phyloP scores from a whole-genome alignment of 2,329 filamentous ascomycete species.

The Tolypocladium amazonense region DNA sequence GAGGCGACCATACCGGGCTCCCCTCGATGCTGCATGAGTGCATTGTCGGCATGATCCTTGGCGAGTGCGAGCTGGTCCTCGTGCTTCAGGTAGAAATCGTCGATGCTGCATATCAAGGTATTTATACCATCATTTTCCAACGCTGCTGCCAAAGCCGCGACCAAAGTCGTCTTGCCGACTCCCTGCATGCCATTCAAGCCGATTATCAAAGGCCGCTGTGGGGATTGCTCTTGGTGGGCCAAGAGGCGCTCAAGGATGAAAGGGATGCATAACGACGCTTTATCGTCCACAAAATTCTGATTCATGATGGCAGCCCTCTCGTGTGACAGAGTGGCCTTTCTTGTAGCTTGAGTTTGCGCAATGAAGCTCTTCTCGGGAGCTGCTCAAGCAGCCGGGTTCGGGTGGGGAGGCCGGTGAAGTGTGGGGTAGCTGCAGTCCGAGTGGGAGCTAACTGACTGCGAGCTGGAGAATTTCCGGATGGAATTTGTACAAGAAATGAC shows the following conservation, averaged over 20 bases:
- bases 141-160: conserved; percentile 51
- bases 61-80: conserved; percentile 56
- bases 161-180: conserved; percentile 84
- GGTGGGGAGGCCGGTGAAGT: neutral
- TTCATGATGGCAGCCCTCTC: neutral
- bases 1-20: conserved; percentile 49
- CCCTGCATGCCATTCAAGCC: conserved; percentile 89
- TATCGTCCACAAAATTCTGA: conserved; percentile 56
- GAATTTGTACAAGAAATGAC: no score
- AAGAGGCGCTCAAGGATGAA: conserved; percentile 58
- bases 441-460: no score
- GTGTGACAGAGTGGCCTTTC: neutral
- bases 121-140: conserved; percentile 48
- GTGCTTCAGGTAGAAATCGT: conserved; percentile 80
- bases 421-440: no score
- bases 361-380: neutral
- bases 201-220: conserved; percentile 58
- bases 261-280: conserved; percentile 64
- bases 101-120: conserved; percentile 68
- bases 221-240: conserved; percentile 27
- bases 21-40: conserved; percentile 69
- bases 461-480: no score
- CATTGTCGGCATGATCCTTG: conserved; percentile 55
- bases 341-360: neutral
- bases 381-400: neutral